Evolutionary conservation across 257 asterid species (phyloP).

Genomic region (Solanum medicagineum): DNA sequence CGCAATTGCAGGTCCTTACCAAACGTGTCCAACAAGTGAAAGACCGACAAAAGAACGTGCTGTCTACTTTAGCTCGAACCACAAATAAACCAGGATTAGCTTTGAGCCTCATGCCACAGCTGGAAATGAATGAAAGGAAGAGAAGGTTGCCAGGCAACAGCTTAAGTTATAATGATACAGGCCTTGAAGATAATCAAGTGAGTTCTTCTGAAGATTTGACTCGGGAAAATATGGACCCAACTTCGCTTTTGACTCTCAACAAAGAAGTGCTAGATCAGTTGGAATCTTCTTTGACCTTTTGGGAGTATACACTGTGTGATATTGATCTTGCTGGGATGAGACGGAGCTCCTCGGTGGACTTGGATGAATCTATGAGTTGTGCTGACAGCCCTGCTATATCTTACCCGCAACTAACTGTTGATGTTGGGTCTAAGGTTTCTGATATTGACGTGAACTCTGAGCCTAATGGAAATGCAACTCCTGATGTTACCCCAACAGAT

Average conservation of each 20-base stretch:
- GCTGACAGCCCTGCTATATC: conserved; percentile 43
- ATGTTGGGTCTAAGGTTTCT: conserved; percentile 20
- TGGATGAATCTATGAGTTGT: conserved; percentile 37
- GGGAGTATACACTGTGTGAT: conserved; percentile 50
- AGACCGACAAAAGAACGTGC: conserved; percentile 31
- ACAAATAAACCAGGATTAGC: conserved; percentile 33
- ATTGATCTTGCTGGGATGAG: conserved; percentile 23
- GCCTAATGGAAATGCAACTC: conserved; percentile 24
- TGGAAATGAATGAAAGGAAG: conserved; percentile 42
- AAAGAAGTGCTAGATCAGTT: conserved; percentile 43
- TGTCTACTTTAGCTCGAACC: conserved; percentile 36
- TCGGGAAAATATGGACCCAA: conserved; percentile 22
- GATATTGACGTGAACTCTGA: conserved; percentile 60
- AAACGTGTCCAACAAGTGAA: conserved; percentile 36
- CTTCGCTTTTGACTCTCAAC: conserved; percentile 32
- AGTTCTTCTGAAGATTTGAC: conserved; percentile 23
- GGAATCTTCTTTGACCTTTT: conserved; percentile 43
- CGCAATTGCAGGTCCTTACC: conserved; percentile 27
- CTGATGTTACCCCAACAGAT: conserved; percentile 17
- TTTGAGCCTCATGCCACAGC: conserved; percentile 26
- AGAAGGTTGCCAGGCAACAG: conserved; percentile 52
- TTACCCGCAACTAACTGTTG: conserved; percentile 38
- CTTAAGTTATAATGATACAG: conserved; percentile 25
- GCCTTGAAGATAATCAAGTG: conserved; percentile 19
- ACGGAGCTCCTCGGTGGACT: conserved; percentile 24